phyloP scores from a whole-genome alignment of 1,284 basidiomycete genomes.

The Sporisorium exsertum region DNA sequence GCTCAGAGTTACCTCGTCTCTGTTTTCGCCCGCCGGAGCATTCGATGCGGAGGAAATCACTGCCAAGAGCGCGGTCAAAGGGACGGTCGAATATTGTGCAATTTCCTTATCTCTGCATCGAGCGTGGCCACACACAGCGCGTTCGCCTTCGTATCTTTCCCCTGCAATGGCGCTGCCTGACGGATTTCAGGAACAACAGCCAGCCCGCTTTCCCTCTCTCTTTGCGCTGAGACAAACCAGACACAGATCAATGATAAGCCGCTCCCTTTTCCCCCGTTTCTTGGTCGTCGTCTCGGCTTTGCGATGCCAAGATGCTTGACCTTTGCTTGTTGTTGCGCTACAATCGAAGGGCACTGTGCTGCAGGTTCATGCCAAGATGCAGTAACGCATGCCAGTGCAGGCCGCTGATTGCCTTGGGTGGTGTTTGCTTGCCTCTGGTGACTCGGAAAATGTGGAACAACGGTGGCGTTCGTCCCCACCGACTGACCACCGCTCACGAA shows the following conservation, averaged over 20 bases:
- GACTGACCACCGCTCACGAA: not conserved
- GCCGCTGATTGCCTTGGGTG: not conserved
- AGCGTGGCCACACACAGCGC: too few relatives aligned
- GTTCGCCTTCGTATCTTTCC: not conserved
- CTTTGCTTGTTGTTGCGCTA: not conserved
- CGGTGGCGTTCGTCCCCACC: not conserved
- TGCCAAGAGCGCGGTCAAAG: not conserved
- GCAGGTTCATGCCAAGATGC: not conserved
- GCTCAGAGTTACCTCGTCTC: too few relatives aligned
- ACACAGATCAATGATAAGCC: conserved; percentile 3
- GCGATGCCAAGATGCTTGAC: not conserved
- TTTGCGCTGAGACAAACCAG: too few relatives aligned
- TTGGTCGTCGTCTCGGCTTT: not conserved
- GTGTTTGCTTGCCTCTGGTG: not conserved
- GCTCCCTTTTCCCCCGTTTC: not conserved
- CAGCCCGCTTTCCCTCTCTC: not conserved
- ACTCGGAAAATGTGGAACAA: not conserved
- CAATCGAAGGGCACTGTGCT: not conserved
- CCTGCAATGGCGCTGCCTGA: not conserved
- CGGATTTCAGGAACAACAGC: conserved; percentile 3
- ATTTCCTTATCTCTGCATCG: not conserved
- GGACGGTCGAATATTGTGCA: not conserved
- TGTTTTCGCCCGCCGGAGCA: not conserved
- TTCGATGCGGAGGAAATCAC: not conserved
- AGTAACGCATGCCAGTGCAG: not conserved